Evolutionary conservation across 2,329 filamentous ascomycete genomes (phyloP).

Genomic region (Paramyrothecium sp.): DNA sequence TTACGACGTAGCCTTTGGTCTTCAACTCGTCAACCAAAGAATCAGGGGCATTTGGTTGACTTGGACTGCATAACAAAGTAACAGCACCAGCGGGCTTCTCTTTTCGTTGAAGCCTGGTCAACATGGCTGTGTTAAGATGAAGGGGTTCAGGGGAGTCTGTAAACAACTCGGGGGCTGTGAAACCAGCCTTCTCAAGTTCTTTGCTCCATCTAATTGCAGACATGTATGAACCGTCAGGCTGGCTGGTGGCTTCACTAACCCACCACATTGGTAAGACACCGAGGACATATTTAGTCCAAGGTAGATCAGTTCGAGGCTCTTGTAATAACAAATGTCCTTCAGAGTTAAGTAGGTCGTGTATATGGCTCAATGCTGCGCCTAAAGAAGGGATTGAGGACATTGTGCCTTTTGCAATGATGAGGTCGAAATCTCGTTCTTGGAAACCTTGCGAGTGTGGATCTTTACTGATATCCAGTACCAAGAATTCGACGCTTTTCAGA

Average conservation of each 20-base stretch:
- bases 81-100: neutral
- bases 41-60: neutral
- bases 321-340: conserved; percentile 27
- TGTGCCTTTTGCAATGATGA: conserved; percentile 33
- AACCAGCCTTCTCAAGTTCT: conserved; percentile 23
- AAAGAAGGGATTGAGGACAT: conserved; percentile 33
- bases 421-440: conserved; percentile 27
- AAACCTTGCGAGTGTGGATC: too few species aligned
- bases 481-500: too few species aligned
- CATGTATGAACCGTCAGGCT: conserved; percentile 23
- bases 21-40: conserved; percentile 7
- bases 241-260: conserved; percentile 25
- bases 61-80: neutral
- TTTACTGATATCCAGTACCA: too few species aligned
- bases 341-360: conserved; percentile 27
- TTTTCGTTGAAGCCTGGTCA: conserved; percentile 3
- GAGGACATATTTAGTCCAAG: conserved; percentile 27
- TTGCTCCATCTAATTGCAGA: conserved; percentile 18
- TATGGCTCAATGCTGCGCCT: conserved; percentile 24
- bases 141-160: conserved; percentile 13
- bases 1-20: conserved; percentile 11
- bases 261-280: conserved; percentile 33
- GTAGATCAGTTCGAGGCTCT: conserved; percentile 20
- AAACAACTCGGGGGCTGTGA: conserved; percentile 8
- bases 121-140: conserved; percentile 11